A percentile compares a stretch with the other conserved stretches of the same genome.
Evolutionary conservation across 192 early-diverging fungal genomes (phyloP).

Genomic region (Oehlia diaphana): DNA sequence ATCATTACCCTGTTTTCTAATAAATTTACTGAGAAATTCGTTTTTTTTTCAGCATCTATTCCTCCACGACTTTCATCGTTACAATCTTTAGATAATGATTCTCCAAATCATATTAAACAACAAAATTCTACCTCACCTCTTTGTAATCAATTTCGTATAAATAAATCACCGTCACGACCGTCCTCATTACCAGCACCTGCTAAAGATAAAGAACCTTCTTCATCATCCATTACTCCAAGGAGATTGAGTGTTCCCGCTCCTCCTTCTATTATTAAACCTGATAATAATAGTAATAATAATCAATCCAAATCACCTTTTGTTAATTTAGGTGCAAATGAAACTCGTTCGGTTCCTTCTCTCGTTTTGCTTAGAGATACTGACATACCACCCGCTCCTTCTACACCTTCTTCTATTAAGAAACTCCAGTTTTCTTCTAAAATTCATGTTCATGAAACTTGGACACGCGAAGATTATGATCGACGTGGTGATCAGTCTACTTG

Average conservation of each 20-base stretch:
- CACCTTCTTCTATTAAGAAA: slow-evolving; percentile 32
- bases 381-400: slow-evolving; percentile 16
- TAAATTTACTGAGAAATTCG: no score
- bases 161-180: background rate
- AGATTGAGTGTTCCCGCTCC: background rate
- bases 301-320: no score
- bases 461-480: slow-evolving; percentile 84
- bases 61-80: background rate
- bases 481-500: slow-evolving; percentile 82
- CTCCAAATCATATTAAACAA: background rate
- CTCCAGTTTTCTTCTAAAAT: slow-evolving; percentile 55
- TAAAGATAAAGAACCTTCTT: background rate
- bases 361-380: background rate
- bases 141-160: background rate
- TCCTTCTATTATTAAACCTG: no score
- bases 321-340: background rate
- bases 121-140: background rate
- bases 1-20: background rate
- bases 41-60: background rate
- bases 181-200: background rate
- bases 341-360: background rate
- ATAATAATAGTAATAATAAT: no score
- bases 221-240: background rate
- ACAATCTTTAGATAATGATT: background rate
- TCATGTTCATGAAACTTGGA: slow-evolving; percentile 66